A percentile compares a stretch with the other conserved stretches of the same genome.
These are phyloP conservation scores for Microstroma glucosiphilum DNA, from an alignment of 1,284 basidiomycete species.

Conservation along the genomic window DNA sequence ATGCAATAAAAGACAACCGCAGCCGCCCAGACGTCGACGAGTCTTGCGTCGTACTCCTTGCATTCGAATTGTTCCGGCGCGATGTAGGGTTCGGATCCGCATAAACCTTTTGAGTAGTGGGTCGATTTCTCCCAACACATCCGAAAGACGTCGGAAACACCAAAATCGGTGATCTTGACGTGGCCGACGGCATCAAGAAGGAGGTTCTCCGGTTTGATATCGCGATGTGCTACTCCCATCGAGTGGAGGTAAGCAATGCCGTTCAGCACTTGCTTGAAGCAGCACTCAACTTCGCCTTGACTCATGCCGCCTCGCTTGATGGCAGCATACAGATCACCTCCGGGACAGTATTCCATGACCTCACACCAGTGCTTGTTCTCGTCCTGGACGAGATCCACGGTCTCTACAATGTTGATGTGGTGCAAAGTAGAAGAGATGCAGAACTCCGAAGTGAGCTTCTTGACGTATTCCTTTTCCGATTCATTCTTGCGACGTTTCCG, in stretches of 20 bases:
- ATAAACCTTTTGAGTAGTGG: conserved; percentile 92
- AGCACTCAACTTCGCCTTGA: conserved; percentile 87
- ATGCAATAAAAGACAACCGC: conserved; percentile 97
- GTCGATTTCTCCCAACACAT: conserved; percentile 97
- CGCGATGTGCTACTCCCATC: conserved; percentile 94
- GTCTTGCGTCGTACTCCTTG: conserved; percentile 94
- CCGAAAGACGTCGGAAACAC: conserved; percentile 93
- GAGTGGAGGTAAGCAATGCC: conserved; percentile 85
- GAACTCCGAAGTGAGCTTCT: conserved; percentile 98
- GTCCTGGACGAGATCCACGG: conserved; percentile 95
- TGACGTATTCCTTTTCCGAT: conserved; percentile 97
- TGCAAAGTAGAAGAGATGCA: conserved; percentile 97
- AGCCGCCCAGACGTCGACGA: conserved; percentile 96
- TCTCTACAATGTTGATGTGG: conserved; percentile 94
- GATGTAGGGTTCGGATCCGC: conserved; percentile 96
- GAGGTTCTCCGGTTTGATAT: conserved; percentile 96
- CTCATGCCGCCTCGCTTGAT: conserved; percentile 97
- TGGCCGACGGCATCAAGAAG: conserved; percentile 88
- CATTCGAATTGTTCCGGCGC: conserved; percentile 93
- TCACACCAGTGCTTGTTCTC: conserved; percentile 96
- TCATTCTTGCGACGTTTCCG: conserved; percentile 96
- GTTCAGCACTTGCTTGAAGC: conserved; percentile 90
- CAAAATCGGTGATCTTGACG: conserved; percentile 98
- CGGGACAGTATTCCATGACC: conserved; percentile 95
- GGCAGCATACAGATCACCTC: conserved; percentile 91